Percentiles rank a stretch among this genome's conserved stretches.
These are phyloP conservation scores for Aspergillus diversus DNA, from an alignment of 495 filamentous ascomycete genomes.

Conservation along the genomic window DNA sequence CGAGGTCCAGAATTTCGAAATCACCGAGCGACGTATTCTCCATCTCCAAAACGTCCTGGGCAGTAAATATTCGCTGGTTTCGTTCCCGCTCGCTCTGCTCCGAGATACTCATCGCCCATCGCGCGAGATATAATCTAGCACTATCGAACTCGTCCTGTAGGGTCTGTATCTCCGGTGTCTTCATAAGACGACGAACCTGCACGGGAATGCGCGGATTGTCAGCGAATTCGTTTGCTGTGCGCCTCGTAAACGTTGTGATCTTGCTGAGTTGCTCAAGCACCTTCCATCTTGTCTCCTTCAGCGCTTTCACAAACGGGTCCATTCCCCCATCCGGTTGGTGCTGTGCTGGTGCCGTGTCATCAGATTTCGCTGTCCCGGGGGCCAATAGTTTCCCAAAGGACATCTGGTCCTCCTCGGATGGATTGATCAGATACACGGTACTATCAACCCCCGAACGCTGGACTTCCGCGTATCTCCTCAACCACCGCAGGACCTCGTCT, in stretches of 20 bases:
- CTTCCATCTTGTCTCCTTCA: conserved; percentile 96
- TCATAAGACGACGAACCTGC: conserved; percentile 81
- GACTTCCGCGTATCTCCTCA: conserved; percentile 79
- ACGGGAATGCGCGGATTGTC: conserved; percentile 88
- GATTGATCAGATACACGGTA: conserved; percentile 89
- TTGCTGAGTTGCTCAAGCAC: conserved; percentile 93
- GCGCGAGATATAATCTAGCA: conserved; percentile 86
- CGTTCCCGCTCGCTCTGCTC: conserved; percentile 91
- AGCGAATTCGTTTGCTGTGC: conserved; percentile 87
- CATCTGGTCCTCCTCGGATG: conserved; percentile 77
- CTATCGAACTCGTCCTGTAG: conserved; percentile 97
- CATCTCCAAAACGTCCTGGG: conserved; percentile 87
- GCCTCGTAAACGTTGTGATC: conserved; percentile 91
- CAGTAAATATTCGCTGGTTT: conserved; percentile 87
- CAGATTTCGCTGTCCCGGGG: conserved; percentile 43
- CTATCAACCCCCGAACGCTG: conserved; percentile 83
- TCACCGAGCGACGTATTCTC: conserved; percentile 93
- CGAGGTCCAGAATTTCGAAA: conserved; percentile 89
- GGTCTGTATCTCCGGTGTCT: conserved; percentile 93
- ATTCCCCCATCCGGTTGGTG: conserved; percentile 70
- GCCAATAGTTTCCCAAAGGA: conserved; percentile 66
- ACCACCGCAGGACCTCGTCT: conserved; percentile 91
- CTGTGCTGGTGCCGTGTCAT: conserved; percentile 28
- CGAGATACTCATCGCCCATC: conserved; percentile 98
- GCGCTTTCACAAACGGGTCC: conserved; percentile 92